A percentile compares a stretch with the other conserved stretches of the same genome.
Evolutionary conservation across 2,329 filamentous ascomycete species (phyloP).

Genomic region (Escovopsis weberi): DNA sequence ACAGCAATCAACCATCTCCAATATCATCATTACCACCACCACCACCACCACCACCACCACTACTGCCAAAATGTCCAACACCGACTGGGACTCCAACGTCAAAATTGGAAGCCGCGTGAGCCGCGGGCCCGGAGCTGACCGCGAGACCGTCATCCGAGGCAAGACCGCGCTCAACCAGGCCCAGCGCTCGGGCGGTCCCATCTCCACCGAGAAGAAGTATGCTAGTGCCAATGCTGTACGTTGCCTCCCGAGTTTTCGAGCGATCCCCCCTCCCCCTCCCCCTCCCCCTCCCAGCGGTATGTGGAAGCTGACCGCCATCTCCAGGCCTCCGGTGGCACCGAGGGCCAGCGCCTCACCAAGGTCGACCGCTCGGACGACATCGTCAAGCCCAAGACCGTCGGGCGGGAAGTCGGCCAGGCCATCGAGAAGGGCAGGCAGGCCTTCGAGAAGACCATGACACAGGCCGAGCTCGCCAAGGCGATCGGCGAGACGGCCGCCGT

Average conservation of each 20-base stretch:
- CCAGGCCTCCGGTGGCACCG: constrained; percentile 23
- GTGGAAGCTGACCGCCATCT: constrained; percentile 7
- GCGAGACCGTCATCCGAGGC: constrained; percentile 82
- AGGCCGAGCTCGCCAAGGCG: constrained; percentile 74
- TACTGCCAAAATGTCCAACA: constrained; percentile 41
- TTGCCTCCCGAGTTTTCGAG: background rate
- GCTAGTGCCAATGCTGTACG: constrained; percentile 52
- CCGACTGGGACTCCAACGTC: constrained; percentile 70
- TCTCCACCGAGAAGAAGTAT: constrained; percentile 87
- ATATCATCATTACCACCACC: too few relatives aligned
- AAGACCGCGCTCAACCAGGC: constrained; percentile 78
- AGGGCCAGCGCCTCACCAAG: constrained; percentile 94
- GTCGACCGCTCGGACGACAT: constrained; percentile 96
- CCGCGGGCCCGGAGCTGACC: constrained; percentile 51
- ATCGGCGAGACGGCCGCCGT: constrained; percentile 74
- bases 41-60: constrained; percentile 5
- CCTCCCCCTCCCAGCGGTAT: too few relatives aligned
- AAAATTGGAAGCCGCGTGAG: constrained; percentile 79
- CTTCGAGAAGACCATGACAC: constrained; percentile 89
- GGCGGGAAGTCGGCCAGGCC: constrained; percentile 63
- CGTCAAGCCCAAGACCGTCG: constrained; percentile 89
- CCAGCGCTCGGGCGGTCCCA: constrained; percentile 58
- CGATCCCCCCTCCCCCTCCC: background rate
- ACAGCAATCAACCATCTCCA: too few relatives aligned
- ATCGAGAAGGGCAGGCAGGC: constrained; percentile 68